These are phyloP conservation scores for Kluyveromyces marxianus DNA, from an alignment of 1,139 yeast species.

Conservation along the genomic window DNA sequence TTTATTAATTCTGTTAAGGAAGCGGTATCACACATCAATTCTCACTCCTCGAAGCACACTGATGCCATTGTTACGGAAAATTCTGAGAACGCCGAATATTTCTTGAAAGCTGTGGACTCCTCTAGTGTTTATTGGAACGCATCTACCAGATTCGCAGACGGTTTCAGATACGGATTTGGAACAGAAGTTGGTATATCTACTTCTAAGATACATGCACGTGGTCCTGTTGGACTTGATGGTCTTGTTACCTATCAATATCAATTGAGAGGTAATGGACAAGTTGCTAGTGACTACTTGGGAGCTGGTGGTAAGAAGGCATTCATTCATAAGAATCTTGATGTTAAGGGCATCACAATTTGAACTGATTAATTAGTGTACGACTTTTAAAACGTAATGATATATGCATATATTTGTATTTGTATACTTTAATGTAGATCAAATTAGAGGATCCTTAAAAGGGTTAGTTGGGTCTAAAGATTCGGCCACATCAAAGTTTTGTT, in stretches of 20 bases:
- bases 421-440: background rate
- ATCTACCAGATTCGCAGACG: slow-evolving; percentile 95
- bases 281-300: slow-evolving; percentile 85
- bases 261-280: slow-evolving; percentile 83
- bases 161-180: slow-evolving; percentile 96
- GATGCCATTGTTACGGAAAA: slow-evolving; percentile 82
- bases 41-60: slow-evolving; percentile 93
- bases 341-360: slow-evolving; percentile 21
- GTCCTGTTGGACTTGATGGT: slow-evolving; percentile 98
- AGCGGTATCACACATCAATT: slow-evolving; percentile 79
- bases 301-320: slow-evolving; percentile 85
- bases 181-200: slow-evolving; percentile 98
- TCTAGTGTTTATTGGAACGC: slow-evolving; percentile 99
- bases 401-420: background rate
- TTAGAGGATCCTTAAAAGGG: slow-evolving; percentile 21
- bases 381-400: background rate
- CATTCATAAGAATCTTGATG: slow-evolving; percentile 57
- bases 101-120: slow-evolving; percentile 82
- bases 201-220: slow-evolving; percentile 94
- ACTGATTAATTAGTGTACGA: background rate
- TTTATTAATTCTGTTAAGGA: slow-evolving; percentile 50
- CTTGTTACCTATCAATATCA: slow-evolving; percentile 93
- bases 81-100: slow-evolving; percentile 60
- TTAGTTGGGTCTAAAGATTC: background rate
- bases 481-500: background rate